Conservation (phyloP, 768 basidiomycete genomes). For the Pisolithus orientalis region DNA sequence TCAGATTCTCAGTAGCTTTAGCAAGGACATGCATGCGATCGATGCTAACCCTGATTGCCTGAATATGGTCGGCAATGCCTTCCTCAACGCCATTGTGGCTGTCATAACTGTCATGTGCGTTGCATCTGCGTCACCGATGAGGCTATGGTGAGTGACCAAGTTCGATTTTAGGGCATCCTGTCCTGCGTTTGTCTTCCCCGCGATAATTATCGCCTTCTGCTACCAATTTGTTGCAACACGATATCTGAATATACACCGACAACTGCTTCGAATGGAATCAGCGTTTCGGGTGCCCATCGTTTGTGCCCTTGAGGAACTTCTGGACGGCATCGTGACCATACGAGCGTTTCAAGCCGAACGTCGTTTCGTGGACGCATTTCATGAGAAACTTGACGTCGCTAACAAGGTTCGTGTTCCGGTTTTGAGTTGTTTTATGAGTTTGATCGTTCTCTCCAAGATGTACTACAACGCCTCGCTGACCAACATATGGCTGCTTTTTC, state of each 20-base stretch:
- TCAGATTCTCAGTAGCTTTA: slow-evolving; percentile 83
- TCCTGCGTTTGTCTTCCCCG: slow-evolving; percentile 79
- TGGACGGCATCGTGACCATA: slow-evolving; percentile 90
- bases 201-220: slow-evolving; percentile 60
- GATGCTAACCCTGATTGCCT: slow-evolving; percentile 56
- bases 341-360: slow-evolving; percentile 83
- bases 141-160: not conserved
- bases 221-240: slow-evolving; percentile 68
- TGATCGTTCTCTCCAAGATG: slow-evolving; percentile 22
- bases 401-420: slow-evolving; percentile 47
- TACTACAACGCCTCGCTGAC: slow-evolving; percentile 48
- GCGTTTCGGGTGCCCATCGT: slow-evolving; percentile 82
- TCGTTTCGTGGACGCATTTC: slow-evolving; percentile 70
- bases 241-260: slow-evolving; percentile 75
- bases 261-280: slow-evolving; percentile 86
- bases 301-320: slow-evolving; percentile 72
- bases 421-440: not conserved
- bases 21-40: slow-evolving; percentile 86
- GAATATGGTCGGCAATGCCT: slow-evolving; percentile 61
- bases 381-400: slow-evolving; percentile 69
- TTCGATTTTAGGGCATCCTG: slow-evolving; percentile 50
- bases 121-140: not conserved
- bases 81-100: slow-evolving; percentile 73
- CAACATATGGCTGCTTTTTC: slow-evolving; percentile 45
- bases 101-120: slow-evolving; percentile 66